Conservation (phyloP, 352 stramenopile genomes). For the Thalassiosira mediterranea region DNA sequence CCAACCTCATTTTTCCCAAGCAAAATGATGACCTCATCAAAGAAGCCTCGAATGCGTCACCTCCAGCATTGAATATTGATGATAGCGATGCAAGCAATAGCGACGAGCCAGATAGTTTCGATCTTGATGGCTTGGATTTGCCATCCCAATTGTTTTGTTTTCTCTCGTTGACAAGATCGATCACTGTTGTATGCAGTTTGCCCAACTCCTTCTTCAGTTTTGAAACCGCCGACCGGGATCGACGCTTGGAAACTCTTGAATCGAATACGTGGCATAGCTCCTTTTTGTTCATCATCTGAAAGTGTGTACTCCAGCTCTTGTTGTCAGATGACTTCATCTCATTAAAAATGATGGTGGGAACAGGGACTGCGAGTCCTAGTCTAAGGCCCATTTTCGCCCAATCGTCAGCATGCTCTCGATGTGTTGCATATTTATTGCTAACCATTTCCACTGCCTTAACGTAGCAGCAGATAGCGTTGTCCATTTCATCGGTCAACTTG, state of each 20-base stretch:
- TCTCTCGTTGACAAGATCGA: slow-evolving; percentile 49
- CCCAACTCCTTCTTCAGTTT: slow-evolving; percentile 51
- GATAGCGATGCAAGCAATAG: slow-evolving; percentile 42
- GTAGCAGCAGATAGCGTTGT: slow-evolving; percentile 59
- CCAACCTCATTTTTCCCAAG: slow-evolving; percentile 43
- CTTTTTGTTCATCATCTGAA: slow-evolving; percentile 63
- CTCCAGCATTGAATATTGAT: slow-evolving; percentile 33
- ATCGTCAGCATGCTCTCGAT: slow-evolving; percentile 39
- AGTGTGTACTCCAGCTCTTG: slow-evolving; percentile 35
- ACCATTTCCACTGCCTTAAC: slow-evolving; percentile 55
- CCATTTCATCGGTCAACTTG: slow-evolving; percentile 44
- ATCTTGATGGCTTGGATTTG: slow-evolving; percentile 10
- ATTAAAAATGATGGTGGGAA: slow-evolving; percentile 51
- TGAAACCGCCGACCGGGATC: slow-evolving; percentile 16
- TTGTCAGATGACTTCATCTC: slow-evolving; percentile 41
- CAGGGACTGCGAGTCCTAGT: slow-evolving; percentile 32
- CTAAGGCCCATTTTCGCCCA: slow-evolving; percentile 45
- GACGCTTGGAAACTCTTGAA: slow-evolving; percentile 13
- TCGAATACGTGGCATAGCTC: slow-evolving; percentile 52
- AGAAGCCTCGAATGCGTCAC: slow-evolving; percentile 41
- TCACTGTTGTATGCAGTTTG: slow-evolving; percentile 54
- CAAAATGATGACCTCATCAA: slow-evolving; percentile 56
- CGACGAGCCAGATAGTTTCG: slow-evolving; percentile 32
- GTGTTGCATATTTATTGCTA: slow-evolving; percentile 28
- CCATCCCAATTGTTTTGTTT: slow-evolving; percentile 36